Percentiles rank a stretch among this genome's conserved stretches.
These are phyloP conservation scores for Geotrichum fermentans DNA, from an alignment of 1,139 yeast species.

Conservation along the genomic window DNA sequence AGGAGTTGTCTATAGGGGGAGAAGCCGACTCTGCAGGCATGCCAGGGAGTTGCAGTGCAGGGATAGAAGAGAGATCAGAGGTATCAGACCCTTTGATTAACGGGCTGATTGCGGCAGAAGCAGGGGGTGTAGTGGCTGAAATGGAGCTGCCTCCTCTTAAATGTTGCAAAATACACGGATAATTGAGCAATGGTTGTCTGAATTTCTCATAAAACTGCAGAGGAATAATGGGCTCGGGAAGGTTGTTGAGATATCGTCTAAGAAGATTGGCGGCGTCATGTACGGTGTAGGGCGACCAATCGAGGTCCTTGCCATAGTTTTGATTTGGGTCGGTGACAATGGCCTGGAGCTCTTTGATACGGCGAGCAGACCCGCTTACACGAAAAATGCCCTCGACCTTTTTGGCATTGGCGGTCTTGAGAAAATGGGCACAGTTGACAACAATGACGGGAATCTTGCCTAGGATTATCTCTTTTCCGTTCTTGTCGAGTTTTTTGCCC, in stretches of 20 bases:
- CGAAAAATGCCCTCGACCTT: slow-evolving; percentile 85
- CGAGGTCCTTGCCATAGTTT: slow-evolving; percentile 70
- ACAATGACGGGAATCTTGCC: slow-evolving; percentile 84
- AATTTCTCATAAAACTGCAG: slow-evolving; percentile 69
- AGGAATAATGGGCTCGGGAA: slow-evolving; percentile 91
- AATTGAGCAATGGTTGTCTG: slow-evolving; percentile 65
- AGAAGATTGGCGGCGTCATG: slow-evolving; percentile 94
- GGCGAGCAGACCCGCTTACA: slow-evolving; percentile 88
- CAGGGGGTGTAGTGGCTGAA: slow-evolving; percentile 22
- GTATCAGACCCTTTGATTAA: slow-evolving; percentile 14
- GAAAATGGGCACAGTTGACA: slow-evolving; percentile 85
- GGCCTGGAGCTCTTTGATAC: slow-evolving; percentile 80
- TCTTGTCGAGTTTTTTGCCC: slow-evolving; percentile 45
- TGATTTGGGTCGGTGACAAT: slow-evolving; percentile 82
- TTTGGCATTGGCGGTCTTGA: slow-evolving; percentile 56
- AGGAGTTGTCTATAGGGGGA: not conserved
- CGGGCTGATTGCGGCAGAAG: slow-evolving; percentile 18
- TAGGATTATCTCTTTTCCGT: slow-evolving; percentile 35
- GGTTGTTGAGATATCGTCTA: slow-evolving; percentile 76
- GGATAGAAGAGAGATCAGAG: not conserved
- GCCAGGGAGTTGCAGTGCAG: not conserved
- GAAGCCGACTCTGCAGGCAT: not conserved
- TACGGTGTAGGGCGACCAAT: slow-evolving; percentile 90
- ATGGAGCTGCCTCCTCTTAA: slow-evolving; percentile 40
- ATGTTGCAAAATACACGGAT: slow-evolving; percentile 57